Evolutionary conservation across 2,329 filamentous ascomycete genomes (phyloP), one percentile per base, ranked within the genome.

Genomic region (Fusarium metavorans): DNA sequence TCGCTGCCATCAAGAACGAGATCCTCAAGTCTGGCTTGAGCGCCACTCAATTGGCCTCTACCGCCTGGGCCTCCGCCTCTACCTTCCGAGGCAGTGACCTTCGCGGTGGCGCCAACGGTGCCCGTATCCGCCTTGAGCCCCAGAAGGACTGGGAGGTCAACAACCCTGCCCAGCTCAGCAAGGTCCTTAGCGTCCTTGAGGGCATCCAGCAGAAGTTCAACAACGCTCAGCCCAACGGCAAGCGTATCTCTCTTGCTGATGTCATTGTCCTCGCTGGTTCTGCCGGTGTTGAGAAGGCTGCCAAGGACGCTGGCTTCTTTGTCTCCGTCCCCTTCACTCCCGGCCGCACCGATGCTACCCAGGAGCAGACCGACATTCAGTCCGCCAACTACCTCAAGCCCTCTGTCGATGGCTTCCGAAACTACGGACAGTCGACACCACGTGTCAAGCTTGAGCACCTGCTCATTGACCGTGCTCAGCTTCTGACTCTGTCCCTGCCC

Each of bases 31-130:
- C 90, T 14, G 91, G 91, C 14, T 78, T 94, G 6, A 86, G 87
- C 63, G 84, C 87, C 5, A 86, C 87, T 72, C 90, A 91, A 83
- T 87, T 95, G 67, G 88, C 95, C 66, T 87, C 88, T 11, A 87
- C 88, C 25, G 92, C 92, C 27, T 94, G 91, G 90, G 91, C 90
- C 1, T 90, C 92, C 0, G 92, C 92, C 30, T 92, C 92, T 2
- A 92, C 91, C 41, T 94, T 92, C 91, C 92, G 92, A 73, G 90
- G 91, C 76, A 89, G 90, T 77, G 93, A 95, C 87, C 95, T 95
- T 89, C 93, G 93, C 74, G 93, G 93, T 77, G 93, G 93, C 79
- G 93, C 93, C 84, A 95, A 95, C 76, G 93, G 93, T 77, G 93
- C 90, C 18, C 93, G 93, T 78, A 93, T 95, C 79, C 91, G 92